A percentile compares a stretch with the other conserved stretches of the same genome.
phyloP scores from a whole-genome alignment of 2,329 filamentous ascomycete species.

The Myrmaecium sp. region DNA sequence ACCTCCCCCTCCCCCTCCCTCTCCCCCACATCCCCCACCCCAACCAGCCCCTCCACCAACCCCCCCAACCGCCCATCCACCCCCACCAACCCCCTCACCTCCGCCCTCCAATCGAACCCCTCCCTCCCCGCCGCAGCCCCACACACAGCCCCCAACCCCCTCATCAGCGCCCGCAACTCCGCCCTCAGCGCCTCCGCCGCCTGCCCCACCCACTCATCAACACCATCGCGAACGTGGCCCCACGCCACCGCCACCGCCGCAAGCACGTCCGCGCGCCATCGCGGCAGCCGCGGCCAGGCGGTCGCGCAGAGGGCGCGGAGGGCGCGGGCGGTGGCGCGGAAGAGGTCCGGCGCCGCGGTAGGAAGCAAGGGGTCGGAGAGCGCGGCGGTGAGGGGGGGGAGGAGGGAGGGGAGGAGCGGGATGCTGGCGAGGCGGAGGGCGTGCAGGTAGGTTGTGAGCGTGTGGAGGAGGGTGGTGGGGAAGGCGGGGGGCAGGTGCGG shows the following conservation, averaged over 20 bases:
- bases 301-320: constrained; percentile 42
- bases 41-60: too few relatives aligned
- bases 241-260: constrained; percentile 33
- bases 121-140: constrained; percentile 8
- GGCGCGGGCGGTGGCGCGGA: constrained; percentile 36
- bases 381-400: constrained; percentile 48
- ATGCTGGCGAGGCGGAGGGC: constrained; percentile 44
- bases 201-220: constrained; percentile 5
- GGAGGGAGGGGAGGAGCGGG: constrained; percentile 52
- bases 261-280: constrained; percentile 47
- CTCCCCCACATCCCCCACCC: too few relatives aligned
- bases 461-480: constrained; percentile 36
- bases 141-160: constrained; percentile 10
- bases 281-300: constrained; percentile 51
- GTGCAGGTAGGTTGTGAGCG: constrained; percentile 33
- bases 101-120: constrained; percentile 6
- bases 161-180: constrained; percentile 8
- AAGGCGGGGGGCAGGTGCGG: constrained; percentile 44
- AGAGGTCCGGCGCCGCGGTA: constrained; percentile 33
- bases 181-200: constrained; percentile 8
- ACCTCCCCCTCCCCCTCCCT: too few relatives aligned
- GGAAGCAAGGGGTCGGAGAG: constrained; percentile 54
- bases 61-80: constrained; percentile 12
- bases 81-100: constrained; percentile 9
- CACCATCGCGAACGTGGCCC: too few relatives aligned